Conservation (phyloP, 768 basidiomycete species). For the Xerocomus brunneocitrinus region DNA sequence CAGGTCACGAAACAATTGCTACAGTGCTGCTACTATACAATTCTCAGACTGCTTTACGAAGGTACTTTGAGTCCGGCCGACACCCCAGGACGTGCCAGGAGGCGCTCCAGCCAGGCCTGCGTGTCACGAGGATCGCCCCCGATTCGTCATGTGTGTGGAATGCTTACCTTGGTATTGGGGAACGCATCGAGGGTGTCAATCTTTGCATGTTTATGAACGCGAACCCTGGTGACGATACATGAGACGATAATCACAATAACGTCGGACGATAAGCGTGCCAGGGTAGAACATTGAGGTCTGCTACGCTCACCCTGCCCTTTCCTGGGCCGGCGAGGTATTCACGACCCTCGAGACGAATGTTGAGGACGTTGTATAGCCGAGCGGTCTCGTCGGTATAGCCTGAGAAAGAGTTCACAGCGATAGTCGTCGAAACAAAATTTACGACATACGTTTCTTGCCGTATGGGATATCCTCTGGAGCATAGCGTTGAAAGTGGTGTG, state of each 20-base stretch:
- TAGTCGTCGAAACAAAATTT: background rate
- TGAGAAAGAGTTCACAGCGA: constrained; percentile 24
- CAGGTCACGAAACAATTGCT: background rate
- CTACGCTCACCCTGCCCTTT: constrained; percentile 62
- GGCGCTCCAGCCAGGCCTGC: constrained; percentile 31
- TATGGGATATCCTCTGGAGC: constrained; percentile 69
- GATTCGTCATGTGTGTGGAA: background rate
- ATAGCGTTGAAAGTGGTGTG: constrained; percentile 64
- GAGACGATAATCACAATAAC: background rate
- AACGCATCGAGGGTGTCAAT: constrained; percentile 57
- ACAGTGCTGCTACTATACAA: background rate
- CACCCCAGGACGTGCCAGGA: constrained; percentile 20
- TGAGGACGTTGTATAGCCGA: constrained; percentile 78
- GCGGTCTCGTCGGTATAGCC: constrained; percentile 80
- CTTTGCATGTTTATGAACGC: constrained; percentile 42
- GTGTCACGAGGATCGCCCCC: background rate
- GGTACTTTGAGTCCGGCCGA: constrained; percentile 21
- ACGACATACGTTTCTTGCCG: constrained; percentile 52
- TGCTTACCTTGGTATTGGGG: constrained; percentile 54
- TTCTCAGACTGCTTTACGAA: background rate
- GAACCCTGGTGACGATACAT: constrained; percentile 44
- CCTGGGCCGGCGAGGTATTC: constrained; percentile 81
- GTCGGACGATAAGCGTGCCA: constrained; percentile 40
- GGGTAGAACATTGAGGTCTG: constrained; percentile 64
- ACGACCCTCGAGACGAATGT: constrained; percentile 66